These are phyloP conservation scores for Fusarium marasasianum DNA, from an alignment of 2,329 filamentous ascomycete genomes.

Conservation along the genomic window DNA sequence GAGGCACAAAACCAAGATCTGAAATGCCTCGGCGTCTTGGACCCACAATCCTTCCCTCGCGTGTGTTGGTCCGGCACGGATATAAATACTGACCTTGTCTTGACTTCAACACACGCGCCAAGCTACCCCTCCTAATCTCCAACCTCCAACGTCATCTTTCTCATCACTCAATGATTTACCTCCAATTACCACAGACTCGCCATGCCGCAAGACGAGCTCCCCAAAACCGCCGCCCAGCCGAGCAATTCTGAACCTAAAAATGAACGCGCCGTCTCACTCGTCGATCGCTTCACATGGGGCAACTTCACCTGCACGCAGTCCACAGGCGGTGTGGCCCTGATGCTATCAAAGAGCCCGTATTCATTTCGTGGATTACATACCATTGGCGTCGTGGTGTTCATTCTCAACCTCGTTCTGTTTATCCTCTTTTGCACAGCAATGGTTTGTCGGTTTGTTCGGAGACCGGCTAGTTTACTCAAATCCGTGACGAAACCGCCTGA, in stretches of 20 bases:
- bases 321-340: conserved; percentile 3
- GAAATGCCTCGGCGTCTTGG: neutral
- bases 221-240: neutral
- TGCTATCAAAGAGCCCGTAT: neutral
- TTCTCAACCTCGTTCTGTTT: neutral
- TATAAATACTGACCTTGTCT: neutral
- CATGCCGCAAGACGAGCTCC: neutral
- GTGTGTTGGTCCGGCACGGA: neutral
- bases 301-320: conserved; percentile 6
- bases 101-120: neutral
- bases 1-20: neutral
- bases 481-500: neutral
- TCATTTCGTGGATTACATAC: neutral
- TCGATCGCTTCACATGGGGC: conserved; percentile 4
- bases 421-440: neutral
- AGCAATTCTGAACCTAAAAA: neutral
- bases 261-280: neutral
- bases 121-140: neutral
- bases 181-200: neutral
- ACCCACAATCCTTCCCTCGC: neutral
- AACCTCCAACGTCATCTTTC: neutral
- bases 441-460: neutral
- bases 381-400: neutral
- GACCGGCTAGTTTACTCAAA: neutral
- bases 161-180: neutral